Conservation (phyloP, 2,329 filamentous ascomycete species). For the Diaporthe caulivora region DNA sequence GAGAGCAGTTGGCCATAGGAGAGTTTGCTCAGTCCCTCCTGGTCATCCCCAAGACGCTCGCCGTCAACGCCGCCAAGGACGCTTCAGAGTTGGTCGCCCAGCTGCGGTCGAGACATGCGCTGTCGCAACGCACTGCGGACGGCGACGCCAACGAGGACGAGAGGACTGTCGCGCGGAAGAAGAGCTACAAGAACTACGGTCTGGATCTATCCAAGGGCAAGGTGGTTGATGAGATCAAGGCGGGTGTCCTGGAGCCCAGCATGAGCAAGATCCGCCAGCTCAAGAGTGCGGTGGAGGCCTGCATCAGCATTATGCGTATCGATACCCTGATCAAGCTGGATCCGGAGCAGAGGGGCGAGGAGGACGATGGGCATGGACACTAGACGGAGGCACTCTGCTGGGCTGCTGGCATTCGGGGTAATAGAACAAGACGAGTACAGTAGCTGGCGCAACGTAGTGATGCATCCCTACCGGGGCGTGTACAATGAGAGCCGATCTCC, state of each 20-base stretch:
- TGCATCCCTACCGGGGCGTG: conserved; percentile 10
- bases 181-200: conserved; percentile 99
- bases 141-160: conserved; percentile 88
- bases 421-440: conserved; percentile 29
- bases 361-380: conserved; percentile 89
- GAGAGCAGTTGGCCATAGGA: conserved; percentile 97
- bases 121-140: conserved; percentile 92
- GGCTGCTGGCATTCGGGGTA: conserved; percentile 26
- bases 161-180: conserved; percentile 90
- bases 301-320: conserved; percentile 99
- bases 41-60: conserved; percentile 94
- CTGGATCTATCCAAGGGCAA: conserved; percentile 90
- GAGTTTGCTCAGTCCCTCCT: conserved; percentile 97
- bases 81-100: conserved; percentile 95
- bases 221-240: conserved; percentile 93
- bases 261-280: conserved; percentile 99
- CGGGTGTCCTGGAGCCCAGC: conserved; percentile 94
- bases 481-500: conserved; percentile 12
- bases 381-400: conserved; percentile 54
- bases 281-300: conserved; percentile 98
- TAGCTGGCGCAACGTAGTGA: conserved; percentile 29
- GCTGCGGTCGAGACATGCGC: conserved; percentile 91
- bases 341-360: conserved; percentile 81
- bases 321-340: conserved; percentile 99
- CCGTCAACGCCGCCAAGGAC: conserved; percentile 97